These are phyloP conservation scores for Thalassia testudinum DNA, from an alignment of 116 monocot species.

Conservation along the genomic window DNA sequence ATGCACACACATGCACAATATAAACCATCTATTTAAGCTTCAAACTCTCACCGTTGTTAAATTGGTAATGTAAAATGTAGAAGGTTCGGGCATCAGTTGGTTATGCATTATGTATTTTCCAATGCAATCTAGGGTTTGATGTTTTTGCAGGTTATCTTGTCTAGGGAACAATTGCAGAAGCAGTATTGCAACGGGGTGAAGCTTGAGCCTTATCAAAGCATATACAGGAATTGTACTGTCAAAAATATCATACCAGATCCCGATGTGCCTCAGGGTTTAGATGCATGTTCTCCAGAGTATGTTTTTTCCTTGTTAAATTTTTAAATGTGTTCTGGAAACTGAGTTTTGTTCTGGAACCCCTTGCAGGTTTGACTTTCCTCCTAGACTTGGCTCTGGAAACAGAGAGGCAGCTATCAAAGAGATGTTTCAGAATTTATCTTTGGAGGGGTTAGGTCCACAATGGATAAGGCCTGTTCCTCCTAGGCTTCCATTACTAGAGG, in stretches of 20 bases:
- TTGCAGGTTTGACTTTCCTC: slow-evolving; percentile 24
- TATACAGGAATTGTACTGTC: slow-evolving; percentile 36
- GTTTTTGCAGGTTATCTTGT: slow-evolving; percentile 34
- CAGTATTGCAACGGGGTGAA: slow-evolving; percentile 19
- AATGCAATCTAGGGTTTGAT: neutral
- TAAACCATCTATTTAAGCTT: no score
- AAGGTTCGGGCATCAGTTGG: neutral
- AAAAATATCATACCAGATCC: slow-evolving; percentile 67
- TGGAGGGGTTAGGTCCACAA: slow-evolving; percentile 53
- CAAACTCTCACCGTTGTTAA: no score
- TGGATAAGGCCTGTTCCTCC: slow-evolving; percentile 82
- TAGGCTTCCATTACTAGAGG: slow-evolving; percentile 58
- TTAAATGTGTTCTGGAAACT: no score
- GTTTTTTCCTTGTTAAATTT: neutral
- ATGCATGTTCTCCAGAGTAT: slow-evolving; percentile 53
- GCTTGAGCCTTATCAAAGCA: slow-evolving; percentile 25
- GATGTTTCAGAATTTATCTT: slow-evolving; percentile 37
- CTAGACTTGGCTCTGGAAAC: slow-evolving; percentile 50
- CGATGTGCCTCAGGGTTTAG: slow-evolving; percentile 36
- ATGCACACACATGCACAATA: no score
- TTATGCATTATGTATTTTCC: no score
- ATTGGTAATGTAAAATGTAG: no score
- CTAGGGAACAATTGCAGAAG: slow-evolving; percentile 50
- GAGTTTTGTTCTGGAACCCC: no score
- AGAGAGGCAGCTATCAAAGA: slow-evolving; percentile 33